phyloP scores from a whole-genome alignment of 768 basidiomycete genomes.

The Auricularia auricula-judae region DNA sequence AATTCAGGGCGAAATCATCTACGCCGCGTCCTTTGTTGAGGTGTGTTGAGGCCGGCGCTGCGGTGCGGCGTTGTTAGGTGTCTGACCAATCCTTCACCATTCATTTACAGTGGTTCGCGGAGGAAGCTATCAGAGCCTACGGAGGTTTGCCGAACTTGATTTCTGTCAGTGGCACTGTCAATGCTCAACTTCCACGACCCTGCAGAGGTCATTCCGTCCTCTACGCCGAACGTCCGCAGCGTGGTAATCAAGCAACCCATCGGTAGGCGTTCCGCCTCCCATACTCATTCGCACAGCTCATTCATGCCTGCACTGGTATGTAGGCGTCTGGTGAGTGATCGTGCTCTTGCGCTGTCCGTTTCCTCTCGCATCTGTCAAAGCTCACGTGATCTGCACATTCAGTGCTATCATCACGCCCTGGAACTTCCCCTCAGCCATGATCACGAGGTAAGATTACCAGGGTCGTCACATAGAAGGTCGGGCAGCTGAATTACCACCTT shows the following conservation, averaged over 20 bases:
- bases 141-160: conserved; percentile 44
- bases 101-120: conserved; percentile 68
- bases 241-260: conserved; percentile 89
- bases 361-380: no score
- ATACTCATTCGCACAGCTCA: background rate
- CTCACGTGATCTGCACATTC: background rate
- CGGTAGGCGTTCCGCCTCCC: conserved; percentile 26
- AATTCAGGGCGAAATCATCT: conserved; percentile 63
- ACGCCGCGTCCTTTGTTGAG: conserved; percentile 79
- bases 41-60: conserved; percentile 23
- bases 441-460: conserved; percentile 15
- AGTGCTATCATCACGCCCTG: conserved; percentile 76
- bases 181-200: background rate
- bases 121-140: conserved; percentile 84
- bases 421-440: conserved; percentile 95
- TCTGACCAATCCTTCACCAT: background rate
- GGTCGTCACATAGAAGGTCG: no score
- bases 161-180: background rate
- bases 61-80: background rate
- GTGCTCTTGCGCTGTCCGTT: no score
- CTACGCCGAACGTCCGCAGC: conserved; percentile 60
- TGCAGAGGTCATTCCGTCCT: conserved; percentile 72
- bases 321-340: no score
- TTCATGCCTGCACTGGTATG: no score
- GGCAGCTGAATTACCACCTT: no score